These are phyloP conservation scores for Thraustotheca clavata DNA, from an alignment of 352 stramenopile species.

Conservation along the genomic window DNA sequence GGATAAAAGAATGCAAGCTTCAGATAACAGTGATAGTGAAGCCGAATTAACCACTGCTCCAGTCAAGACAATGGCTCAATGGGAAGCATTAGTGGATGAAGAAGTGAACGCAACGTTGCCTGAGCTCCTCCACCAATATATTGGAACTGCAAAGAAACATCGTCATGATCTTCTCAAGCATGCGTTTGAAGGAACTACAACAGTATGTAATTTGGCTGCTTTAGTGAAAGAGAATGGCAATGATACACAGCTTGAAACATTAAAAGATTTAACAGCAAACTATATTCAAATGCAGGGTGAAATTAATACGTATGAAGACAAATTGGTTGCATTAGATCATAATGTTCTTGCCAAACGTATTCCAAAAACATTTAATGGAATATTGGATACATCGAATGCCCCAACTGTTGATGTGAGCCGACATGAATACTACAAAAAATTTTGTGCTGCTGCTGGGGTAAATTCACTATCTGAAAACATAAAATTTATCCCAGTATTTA, in stretches of 20 bases:
- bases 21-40: too few relatives aligned
- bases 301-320: conserved; percentile 51
- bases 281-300: conserved; percentile 59
- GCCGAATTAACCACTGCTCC: too few relatives aligned
- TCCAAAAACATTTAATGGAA: conserved; percentile 25
- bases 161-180: conserved; percentile 66
- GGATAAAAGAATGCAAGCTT: too few relatives aligned
- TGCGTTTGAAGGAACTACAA: conserved; percentile 55
- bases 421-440: conserved; percentile 72
- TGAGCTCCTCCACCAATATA: not conserved
- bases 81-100: not conserved
- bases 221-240: conserved; percentile 54
- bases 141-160: conserved; percentile 27
- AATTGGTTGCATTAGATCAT: conserved; percentile 54
- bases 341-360: conserved; percentile 34
- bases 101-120: conserved; percentile 12
- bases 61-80: not conserved
- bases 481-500: conserved; percentile 20
- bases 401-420: conserved; percentile 31
- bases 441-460: conserved; percentile 67
- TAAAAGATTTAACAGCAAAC: conserved; percentile 62
- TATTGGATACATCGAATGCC: not conserved
- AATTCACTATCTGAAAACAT: not conserved
- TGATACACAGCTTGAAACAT: conserved; percentile 36
- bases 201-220: conserved; percentile 51